phyloP scores from a whole-genome alignment of 208 protist species.

The Strigomonas galati region DNA sequence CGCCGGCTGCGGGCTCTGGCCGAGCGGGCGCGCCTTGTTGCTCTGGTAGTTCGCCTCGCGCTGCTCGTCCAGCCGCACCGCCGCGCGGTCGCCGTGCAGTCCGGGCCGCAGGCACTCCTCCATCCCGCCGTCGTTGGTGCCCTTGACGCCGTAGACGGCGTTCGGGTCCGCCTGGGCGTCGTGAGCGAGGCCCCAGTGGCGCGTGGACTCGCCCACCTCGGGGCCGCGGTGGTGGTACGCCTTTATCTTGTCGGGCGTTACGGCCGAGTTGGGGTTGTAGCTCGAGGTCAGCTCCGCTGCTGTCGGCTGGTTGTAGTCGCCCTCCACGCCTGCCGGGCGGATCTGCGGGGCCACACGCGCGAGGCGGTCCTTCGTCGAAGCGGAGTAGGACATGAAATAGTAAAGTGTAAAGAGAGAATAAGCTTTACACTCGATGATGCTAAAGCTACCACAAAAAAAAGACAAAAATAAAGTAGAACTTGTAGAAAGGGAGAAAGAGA shows the following conservation, averaged over 20 bases:
- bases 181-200: conserved; percentile 47
- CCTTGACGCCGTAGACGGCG: conserved; percentile 44
- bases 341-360: conserved; percentile 71
- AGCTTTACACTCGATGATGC: neutral
- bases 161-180: conserved; percentile 45
- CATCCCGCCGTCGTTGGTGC: conserved; percentile 24
- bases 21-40: conserved; percentile 49
- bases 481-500: neutral
- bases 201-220: conserved; percentile 43
- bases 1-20: conserved; percentile 34
- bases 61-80: conserved; percentile 60
- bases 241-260: conserved; percentile 62
- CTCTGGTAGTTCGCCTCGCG: conserved; percentile 58
- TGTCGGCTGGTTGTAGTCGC: conserved; percentile 40
- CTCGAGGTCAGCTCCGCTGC: conserved; percentile 60
- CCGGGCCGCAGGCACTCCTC: conserved; percentile 61
- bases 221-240: conserved; percentile 56
- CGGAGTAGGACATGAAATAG: conserved; percentile 25
- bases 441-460: conserved; percentile 8
- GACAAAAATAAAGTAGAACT: conserved; percentile 2
- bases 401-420: neutral
- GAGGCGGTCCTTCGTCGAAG: conserved; percentile 41
- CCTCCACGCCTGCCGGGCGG: conserved; percentile 55
- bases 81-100: conserved; percentile 56
- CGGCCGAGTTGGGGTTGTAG: conserved; percentile 44